Evolutionary conservation across 345 rosid genomes (phyloP).

Genomic region (Euphorbia pulcherrima): DNA sequence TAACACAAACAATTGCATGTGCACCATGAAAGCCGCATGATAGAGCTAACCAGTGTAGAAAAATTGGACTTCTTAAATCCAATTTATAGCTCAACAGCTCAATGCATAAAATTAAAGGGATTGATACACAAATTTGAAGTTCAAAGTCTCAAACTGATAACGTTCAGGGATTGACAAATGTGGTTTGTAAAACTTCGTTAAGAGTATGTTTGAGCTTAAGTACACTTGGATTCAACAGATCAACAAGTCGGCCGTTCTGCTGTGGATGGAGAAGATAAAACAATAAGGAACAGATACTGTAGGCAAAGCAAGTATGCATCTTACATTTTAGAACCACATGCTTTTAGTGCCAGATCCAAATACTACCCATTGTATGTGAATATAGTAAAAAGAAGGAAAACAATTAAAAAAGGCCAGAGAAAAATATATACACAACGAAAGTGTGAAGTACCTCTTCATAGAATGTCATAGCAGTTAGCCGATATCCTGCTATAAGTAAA

Average conservation of each 20-base stretch:
- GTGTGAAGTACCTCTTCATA: conserved; percentile 71
- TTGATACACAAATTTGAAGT: not conserved
- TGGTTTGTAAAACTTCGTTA: not conserved
- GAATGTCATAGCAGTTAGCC: conserved; percentile 94
- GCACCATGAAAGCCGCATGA: not conserved
- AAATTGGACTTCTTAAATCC: not conserved
- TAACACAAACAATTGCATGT: not conserved
- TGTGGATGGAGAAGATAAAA: not conserved
- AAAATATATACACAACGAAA: not conserved
- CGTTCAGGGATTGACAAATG: not conserved
- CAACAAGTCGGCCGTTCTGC: not conserved
- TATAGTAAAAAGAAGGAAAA: not conserved
- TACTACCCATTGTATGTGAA: not conserved
- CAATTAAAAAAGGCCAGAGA: not conserved
- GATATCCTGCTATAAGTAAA: conserved; percentile 87
- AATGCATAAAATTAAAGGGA: not conserved
- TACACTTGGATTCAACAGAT: too few species aligned
- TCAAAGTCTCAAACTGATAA: not conserved
- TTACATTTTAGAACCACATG: not conserved
- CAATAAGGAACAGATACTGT: not conserved
- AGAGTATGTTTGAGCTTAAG: not conserved
- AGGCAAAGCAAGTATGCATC: not conserved
- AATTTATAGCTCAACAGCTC: not conserved
- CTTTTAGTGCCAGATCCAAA: not conserved
- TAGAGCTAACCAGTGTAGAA: not conserved